These are phyloP conservation scores for Neoconidiobolus thromboides DNA, from an alignment of 371 early-diverging fungal genomes.

Conservation along the genomic window DNA sequence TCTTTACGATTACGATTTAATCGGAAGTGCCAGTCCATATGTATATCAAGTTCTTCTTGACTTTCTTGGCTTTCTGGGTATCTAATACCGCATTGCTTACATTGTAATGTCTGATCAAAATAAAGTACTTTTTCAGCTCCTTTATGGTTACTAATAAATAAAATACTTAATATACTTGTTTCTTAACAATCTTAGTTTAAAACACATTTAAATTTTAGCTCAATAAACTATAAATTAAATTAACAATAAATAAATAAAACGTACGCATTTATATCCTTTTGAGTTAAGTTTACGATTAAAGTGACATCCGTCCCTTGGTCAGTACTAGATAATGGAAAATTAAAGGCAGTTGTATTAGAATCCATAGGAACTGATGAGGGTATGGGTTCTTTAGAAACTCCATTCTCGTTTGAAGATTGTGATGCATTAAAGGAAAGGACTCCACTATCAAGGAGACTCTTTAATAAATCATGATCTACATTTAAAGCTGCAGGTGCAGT, in stretches of 20 bases:
- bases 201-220: conserved; percentile 14
- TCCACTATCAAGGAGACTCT: too few relatives aligned
- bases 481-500: too few relatives aligned
- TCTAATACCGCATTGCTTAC: conserved; percentile 81
- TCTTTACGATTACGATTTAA: conserved; percentile 69
- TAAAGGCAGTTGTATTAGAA: too few relatives aligned
- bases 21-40: conserved; percentile 87
- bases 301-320: too few relatives aligned
- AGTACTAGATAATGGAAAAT: too few relatives aligned
- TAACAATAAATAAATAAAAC: background rate
- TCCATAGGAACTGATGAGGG: too few relatives aligned
- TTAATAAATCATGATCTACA: too few relatives aligned
- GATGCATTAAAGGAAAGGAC: too few relatives aligned
- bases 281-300: conserved; percentile 4
- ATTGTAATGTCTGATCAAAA: conserved; percentile 51
- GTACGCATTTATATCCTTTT: conserved; percentile 22
- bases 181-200: background rate
- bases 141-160: conserved; percentile 22
- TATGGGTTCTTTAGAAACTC: too few relatives aligned
- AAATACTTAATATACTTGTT: background rate
- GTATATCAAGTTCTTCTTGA: conserved; percentile 51
- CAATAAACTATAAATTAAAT: conserved; percentile 9
- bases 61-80: conserved; percentile 47
- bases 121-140: conserved; percentile 48
- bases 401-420: too few relatives aligned